phyloP scores from a whole-genome alignment of 345 rosid genomes.

The Alliaria petiolata region DNA sequence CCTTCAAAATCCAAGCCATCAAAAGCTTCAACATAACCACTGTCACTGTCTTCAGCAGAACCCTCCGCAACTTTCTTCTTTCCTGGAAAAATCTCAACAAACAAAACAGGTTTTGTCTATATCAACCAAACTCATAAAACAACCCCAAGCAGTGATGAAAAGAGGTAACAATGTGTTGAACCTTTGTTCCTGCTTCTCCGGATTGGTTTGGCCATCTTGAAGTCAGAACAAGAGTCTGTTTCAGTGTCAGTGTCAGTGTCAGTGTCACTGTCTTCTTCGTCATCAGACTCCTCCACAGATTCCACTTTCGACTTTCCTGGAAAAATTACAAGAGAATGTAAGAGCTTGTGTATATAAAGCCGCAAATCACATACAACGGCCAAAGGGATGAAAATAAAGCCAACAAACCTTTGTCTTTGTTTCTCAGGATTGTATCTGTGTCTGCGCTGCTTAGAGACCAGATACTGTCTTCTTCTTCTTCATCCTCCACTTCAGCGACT shows the following conservation, averaged over 20 bases:
- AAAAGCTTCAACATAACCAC: not conserved
- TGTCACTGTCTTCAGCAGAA: not conserved
- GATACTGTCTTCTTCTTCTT: not conserved
- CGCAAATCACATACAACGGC: too few relatives aligned
- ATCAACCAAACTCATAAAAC: not conserved
- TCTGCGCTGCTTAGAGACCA: not conserved
- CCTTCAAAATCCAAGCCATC: not conserved
- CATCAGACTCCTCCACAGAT: too few relatives aligned
- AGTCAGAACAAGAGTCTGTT: too few relatives aligned
- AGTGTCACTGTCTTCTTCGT: too few relatives aligned
- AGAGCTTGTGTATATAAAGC: too few relatives aligned
- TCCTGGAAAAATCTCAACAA: constrained; percentile 14
- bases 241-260: too few relatives aligned
- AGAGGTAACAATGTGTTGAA: too few relatives aligned
- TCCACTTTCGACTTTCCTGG: too few relatives aligned
- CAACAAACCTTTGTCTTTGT: constrained; percentile 10
- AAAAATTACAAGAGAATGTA: too few relatives aligned
- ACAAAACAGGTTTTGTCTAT: not conserved
- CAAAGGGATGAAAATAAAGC: not conserved
- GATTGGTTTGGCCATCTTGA: too few relatives aligned
- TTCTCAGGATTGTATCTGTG: not conserved
- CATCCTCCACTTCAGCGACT: not conserved
- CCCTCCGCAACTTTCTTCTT: too few relatives aligned
- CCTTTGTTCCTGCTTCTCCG: too few relatives aligned
- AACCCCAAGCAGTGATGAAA: not conserved